Conservation (phyloP, 176 grass and related monocot species). For the Zoysia japonica region DNA sequence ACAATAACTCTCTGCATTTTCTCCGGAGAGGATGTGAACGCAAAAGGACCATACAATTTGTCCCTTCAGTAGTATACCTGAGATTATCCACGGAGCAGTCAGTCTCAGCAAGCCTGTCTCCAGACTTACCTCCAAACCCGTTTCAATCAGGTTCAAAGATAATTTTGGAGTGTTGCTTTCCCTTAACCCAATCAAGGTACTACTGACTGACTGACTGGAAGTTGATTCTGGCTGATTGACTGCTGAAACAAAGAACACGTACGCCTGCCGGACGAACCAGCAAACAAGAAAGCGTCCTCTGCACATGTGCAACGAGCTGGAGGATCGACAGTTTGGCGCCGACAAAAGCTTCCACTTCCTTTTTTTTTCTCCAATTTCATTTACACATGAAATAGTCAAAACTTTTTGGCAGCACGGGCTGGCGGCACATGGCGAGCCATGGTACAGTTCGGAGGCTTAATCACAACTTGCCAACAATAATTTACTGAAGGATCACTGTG, state of each 20-base stretch:
- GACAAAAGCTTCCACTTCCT: conserved; percentile 41
- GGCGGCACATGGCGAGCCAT: conserved; percentile 8
- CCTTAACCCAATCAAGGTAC: conserved; percentile 4
- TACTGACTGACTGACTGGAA: conserved; percentile 1
- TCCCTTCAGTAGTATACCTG: background rate
- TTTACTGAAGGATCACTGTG: conserved; percentile 44
- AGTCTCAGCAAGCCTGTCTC: conserved; percentile 5
- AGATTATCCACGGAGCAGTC: conserved; percentile 12
- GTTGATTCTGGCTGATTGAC: conserved; percentile 1
- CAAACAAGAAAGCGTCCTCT: background rate
- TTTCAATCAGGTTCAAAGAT: background rate
- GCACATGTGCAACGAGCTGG: conserved; percentile 17
- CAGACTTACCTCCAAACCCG: background rate
- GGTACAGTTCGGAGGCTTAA: conserved; percentile 46
- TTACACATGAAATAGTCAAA: conserved; percentile 57
- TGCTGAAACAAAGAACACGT: background rate
- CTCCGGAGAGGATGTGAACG: no score
- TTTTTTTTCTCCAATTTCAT: conserved; percentile 35
- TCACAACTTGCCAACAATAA: conserved; percentile 42
- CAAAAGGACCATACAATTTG: background rate
- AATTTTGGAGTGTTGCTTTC: background rate
- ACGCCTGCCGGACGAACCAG: background rate
- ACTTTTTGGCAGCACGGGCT: conserved; percentile 37
- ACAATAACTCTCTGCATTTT: no score
- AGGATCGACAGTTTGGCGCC: conserved; percentile 18